phyloP scores from a whole-genome alignment of 208 protist species.

The Leishmania braziliensis region DNA sequence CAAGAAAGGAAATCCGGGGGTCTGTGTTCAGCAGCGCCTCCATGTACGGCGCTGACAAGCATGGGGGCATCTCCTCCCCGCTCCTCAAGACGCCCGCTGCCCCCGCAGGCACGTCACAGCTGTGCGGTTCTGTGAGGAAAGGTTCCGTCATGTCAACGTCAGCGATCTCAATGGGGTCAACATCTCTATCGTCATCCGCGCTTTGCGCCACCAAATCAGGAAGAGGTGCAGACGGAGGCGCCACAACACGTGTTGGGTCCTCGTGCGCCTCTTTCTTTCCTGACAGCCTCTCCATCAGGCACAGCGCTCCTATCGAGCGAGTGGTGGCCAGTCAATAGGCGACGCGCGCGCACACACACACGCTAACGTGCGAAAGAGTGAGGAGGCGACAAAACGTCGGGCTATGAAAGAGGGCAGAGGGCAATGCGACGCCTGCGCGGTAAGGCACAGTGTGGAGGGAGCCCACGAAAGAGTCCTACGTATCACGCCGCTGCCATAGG shows the following conservation, averaged over 20 bases:
- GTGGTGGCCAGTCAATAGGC: neutral
- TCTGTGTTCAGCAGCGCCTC: conserved; percentile 66
- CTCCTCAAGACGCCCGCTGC: conserved; percentile 7
- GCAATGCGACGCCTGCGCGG: neutral
- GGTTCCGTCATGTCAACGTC: conserved; percentile 5
- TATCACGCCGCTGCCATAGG: neutral
- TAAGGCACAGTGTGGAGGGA: neutral
- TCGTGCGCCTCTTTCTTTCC: neutral
- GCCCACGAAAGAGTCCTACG: neutral
- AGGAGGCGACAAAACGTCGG: neutral
- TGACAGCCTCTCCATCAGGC: neutral
- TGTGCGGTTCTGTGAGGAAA: neutral
- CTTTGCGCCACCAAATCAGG: neutral
- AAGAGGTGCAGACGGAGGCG: neutral
- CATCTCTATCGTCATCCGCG: conserved; percentile 2
- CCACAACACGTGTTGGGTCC: neutral
- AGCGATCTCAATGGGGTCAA: conserved; percentile 13
- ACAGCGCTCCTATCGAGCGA: neutral
- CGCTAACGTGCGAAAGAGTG: neutral
- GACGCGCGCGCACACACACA: neutral
- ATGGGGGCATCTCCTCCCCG: conserved; percentile 22
- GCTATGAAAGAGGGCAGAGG: neutral
- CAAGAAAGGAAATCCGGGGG: conserved; percentile 67
- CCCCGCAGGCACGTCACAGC: conserved; percentile 2
- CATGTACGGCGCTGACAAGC: conserved; percentile 39